Base-by-base conservation (phyloP, 345 rosid genomes). In the Pistacia atlantica region DNA sequence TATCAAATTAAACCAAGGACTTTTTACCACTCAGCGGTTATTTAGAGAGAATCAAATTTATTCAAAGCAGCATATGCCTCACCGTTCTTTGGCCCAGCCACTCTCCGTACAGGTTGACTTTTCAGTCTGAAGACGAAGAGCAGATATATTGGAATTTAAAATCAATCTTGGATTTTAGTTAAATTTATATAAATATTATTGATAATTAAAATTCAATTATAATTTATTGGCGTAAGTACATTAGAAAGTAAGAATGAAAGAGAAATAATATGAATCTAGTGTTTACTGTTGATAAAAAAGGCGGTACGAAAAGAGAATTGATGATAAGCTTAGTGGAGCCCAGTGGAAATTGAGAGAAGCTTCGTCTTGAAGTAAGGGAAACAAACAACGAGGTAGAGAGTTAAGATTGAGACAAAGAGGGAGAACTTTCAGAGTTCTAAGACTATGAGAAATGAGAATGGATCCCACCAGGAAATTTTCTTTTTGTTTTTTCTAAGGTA, bases 291-390 rank as follows among this genome's bases (percentile, higher is more conserved):
- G 17, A 14, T n/a, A 58, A 25, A 55, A 38, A 6, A 9, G 3
- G 5, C 55, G 28, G 18, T 69, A 70, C 49, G 37, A 12, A 38
- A 25, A 71, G 3, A 4, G 58, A 9, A 60, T 60, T 28, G 3
- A 5, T 0, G 57, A 25, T 9, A 28, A 72, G 67, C 66, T 31
- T 17, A 3, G 60, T 73, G 49, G 76, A 62, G 69, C 33, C 69
- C 49, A 20, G 48, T 42, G 68, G 78, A 65, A 62, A 0, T 65
- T 1, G 37, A 0, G 25, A 69, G 83, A 84, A 76, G 77, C 88
- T 83, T 80, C 86, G 13, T 71, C 45, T 75, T 45, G 67, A 84
- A 82, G 77, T 17, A 79, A 74, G 70, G 14, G 66, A 37, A 20
- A 63, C 37, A 56, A 57, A 59, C 25, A 48, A 13, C 12, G 55